Evolutionary conservation across 2,329 filamentous ascomycete species (phyloP).

Genomic region (Capronia americana): DNA sequence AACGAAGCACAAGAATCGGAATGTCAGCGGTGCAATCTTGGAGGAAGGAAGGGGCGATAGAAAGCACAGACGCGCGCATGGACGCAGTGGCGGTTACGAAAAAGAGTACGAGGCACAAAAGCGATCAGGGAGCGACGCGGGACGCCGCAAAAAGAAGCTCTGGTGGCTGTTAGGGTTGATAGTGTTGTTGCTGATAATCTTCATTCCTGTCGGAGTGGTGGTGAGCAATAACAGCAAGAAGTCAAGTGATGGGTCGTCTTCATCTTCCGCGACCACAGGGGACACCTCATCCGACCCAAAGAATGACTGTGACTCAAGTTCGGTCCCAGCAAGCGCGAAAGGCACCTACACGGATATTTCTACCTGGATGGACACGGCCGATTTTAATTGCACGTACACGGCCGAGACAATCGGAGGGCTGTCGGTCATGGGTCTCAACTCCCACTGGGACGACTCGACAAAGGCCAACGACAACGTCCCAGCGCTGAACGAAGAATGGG

Average conservation of each 20-base stretch:
- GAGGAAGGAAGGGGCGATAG: slow-evolving; percentile 68
- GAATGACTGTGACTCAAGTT: slow-evolving; percentile 58
- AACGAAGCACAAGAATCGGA: slow-evolving; percentile 60
- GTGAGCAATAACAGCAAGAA: slow-evolving; percentile 66
- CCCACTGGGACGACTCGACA: slow-evolving; percentile 82
- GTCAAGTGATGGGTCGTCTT: slow-evolving; percentile 33
- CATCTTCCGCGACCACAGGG: slow-evolving; percentile 38
- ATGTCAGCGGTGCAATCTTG: slow-evolving; percentile 73
- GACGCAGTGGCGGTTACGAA: slow-evolving; percentile 58
- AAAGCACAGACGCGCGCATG: slow-evolving; percentile 53
- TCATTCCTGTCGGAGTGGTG: slow-evolving; percentile 71
- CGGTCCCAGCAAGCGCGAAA: slow-evolving; percentile 69
- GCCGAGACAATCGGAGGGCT: slow-evolving; percentile 81
- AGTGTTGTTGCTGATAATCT: slow-evolving; percentile 65
- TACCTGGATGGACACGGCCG: slow-evolving; percentile 85
- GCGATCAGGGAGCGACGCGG: slow-evolving; percentile 41
- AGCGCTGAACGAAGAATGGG: slow-evolving; percentile 75
- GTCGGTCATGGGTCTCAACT: slow-evolving; percentile 87
- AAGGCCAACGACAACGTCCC: slow-evolving; percentile 81
- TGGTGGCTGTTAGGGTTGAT: slow-evolving; percentile 63
- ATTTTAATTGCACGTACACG: slow-evolving; percentile 96
- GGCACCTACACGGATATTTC: slow-evolving; percentile 86
- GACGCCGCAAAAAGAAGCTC: slow-evolving; percentile 54
- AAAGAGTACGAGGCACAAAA: slow-evolving; percentile 35
- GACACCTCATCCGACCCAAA: slow-evolving; percentile 47